phyloP scores from a whole-genome alignment of 495 filamentous ascomycete species.

The Mytilinidion resinicola region DNA sequence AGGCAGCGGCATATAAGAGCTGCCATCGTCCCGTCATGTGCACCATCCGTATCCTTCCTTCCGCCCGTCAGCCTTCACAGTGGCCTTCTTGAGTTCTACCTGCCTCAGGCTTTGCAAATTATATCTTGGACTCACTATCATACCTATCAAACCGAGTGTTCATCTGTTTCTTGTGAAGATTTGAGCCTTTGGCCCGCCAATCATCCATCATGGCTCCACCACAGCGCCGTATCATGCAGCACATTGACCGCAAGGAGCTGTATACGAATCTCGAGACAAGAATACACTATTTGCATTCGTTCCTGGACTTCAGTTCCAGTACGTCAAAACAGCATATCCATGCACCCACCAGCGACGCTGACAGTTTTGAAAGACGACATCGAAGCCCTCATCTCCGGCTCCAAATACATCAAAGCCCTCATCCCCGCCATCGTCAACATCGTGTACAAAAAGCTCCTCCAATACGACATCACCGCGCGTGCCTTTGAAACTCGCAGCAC shows the following conservation, averaged over 20 bases:
- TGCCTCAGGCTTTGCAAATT: too few relatives aligned
- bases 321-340: constrained; percentile 24
- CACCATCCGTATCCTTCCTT: too few relatives aligned
- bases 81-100: too few relatives aligned
- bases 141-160: too few relatives aligned
- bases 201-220: constrained; percentile 10
- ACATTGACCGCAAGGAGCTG: constrained; percentile 62
- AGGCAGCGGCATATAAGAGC: too few relatives aligned
- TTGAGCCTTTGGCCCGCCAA: too few relatives aligned
- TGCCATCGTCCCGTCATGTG: too few relatives aligned
- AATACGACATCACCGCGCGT: constrained; percentile 69
- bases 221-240: constrained; percentile 29
- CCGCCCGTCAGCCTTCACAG: too few relatives aligned
- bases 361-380: constrained; percentile 49
- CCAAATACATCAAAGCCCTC: constrained; percentile 67
- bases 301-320: constrained; percentile 67
- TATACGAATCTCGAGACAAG: constrained; percentile 62
- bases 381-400: constrained; percentile 56
- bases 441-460: constrained; percentile 70
- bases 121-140: too few relatives aligned
- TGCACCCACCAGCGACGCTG: not conserved
- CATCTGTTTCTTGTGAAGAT: too few relatives aligned
- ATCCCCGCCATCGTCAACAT: constrained; percentile 68
- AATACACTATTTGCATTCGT: constrained; percentile 63
- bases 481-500: constrained; percentile 62